phyloP scores from a whole-genome alignment of 2,329 filamentous ascomycete genomes.

The Colletotrichum agaves region DNA sequence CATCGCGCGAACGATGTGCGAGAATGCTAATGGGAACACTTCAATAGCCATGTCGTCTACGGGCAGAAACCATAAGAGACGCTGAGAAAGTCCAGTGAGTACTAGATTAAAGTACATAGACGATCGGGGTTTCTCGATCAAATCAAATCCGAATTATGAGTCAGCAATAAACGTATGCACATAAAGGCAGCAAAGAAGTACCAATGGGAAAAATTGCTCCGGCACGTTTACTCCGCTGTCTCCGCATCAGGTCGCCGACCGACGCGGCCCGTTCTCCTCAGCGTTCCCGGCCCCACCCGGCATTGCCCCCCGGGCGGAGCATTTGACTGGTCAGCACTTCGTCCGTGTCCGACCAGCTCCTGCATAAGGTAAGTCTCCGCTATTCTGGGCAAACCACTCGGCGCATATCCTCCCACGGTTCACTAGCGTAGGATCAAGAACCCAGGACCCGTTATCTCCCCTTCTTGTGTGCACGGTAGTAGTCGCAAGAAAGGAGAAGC shows the following conservation, averaged over 20 bases:
- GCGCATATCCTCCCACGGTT: not conserved
- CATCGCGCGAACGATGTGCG: not conserved
- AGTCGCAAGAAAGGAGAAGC: not conserved
- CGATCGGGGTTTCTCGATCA: too few species aligned
- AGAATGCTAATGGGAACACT: not conserved
- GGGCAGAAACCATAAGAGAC: conserved; percentile 34
- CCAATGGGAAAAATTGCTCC: not conserved
- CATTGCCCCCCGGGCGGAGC: conserved; percentile 10
- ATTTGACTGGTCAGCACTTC: too few species aligned
- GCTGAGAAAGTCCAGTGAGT: not conserved
- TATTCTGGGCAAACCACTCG: not conserved
- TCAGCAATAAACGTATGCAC: too few species aligned
- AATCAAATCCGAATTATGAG: too few species aligned
- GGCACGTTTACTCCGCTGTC: not conserved
- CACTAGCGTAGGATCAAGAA: not conserved
- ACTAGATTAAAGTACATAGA: too few species aligned
- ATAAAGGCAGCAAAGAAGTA: not conserved
- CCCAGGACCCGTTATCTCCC: not conserved
- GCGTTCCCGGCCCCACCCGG: conserved; percentile 8
- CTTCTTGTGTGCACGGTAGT: not conserved
- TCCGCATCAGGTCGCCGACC: not conserved
- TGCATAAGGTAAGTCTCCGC: not conserved
- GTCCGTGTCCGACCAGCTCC: too few species aligned
- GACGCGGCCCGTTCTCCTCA: not conserved
- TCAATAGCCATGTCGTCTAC: conserved; percentile 26